Percentiles rank a stretch among this genome's conserved stretches.
These are phyloP conservation scores for Starmerella khaoyaiensis DNA, from an alignment of 805 yeast genomes.

Conservation along the genomic window DNA sequence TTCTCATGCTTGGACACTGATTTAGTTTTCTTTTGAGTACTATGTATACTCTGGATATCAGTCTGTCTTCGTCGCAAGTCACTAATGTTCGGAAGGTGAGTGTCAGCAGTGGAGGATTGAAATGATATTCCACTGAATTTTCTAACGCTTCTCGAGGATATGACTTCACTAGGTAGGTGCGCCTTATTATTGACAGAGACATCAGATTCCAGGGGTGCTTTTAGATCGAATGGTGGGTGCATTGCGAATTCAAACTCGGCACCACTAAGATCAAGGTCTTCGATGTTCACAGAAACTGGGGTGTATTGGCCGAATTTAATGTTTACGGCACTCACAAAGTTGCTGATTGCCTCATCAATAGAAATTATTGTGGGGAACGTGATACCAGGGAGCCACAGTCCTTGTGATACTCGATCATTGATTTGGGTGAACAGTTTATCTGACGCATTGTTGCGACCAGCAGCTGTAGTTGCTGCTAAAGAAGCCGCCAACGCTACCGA, in stretches of 20 bases:
- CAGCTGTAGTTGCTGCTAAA: too few relatives aligned
- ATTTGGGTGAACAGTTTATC: slow-evolving; percentile 8
- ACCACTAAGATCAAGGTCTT: slow-evolving; percentile 5
- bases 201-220: slow-evolving; percentile 11
- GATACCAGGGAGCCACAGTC: slow-evolving; percentile 21
- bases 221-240: slow-evolving; percentile 12
- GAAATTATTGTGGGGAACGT: slow-evolving; percentile 15
- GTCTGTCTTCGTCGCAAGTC: slow-evolving; percentile 13
- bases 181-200: too few relatives aligned
- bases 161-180: too few relatives aligned
- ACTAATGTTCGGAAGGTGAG: slow-evolving; percentile 8
- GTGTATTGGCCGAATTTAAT: not conserved
- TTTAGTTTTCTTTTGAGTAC: not conserved
- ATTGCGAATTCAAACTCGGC: slow-evolving; percentile 10
- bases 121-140: not conserved
- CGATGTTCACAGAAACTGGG: too few relatives aligned
- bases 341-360: slow-evolving; percentile 10
- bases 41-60: slow-evolving; percentile 11
- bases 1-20: slow-evolving; percentile 1
- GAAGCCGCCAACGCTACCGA: not conserved
- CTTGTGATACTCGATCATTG: slow-evolving; percentile 9
- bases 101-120: slow-evolving; percentile 3
- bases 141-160: too few relatives aligned
- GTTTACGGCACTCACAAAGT: not conserved
- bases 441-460: slow-evolving; percentile 10